phyloP scores from a whole-genome alignment of 2,329 filamentous ascomycete genomes.

The Trichoderma harzianum region DNA sequence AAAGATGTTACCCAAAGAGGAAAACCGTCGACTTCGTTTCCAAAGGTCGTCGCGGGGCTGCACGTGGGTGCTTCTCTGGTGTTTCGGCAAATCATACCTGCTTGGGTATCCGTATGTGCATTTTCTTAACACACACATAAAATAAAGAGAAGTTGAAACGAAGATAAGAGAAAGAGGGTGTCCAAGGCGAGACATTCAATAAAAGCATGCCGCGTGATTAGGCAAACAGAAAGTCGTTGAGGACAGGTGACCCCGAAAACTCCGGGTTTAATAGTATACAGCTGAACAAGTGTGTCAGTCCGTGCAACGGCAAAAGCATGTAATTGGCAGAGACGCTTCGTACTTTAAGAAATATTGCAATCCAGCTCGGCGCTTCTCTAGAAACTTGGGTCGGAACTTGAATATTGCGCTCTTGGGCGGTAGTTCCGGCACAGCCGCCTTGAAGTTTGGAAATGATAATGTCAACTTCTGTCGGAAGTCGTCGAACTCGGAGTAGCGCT shows the following conservation, averaged over 20 bases:
- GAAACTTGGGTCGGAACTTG: slow-evolving; percentile 78
- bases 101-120: not conserved
- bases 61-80: not conserved
- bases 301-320: not conserved
- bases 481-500: slow-evolving; percentile 92
- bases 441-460: slow-evolving; percentile 77
- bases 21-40: not conserved
- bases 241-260: slow-evolving; percentile 83
- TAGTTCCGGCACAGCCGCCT: slow-evolving; percentile 79
- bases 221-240: slow-evolving; percentile 85
- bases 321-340: slow-evolving; percentile 32
- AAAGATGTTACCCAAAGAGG: slow-evolving; percentile 2
- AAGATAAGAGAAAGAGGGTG: not conserved
- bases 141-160: not conserved
- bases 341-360: slow-evolving; percentile 93
- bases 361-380: slow-evolving; percentile 78
- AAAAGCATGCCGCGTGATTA: slow-evolving; percentile 30
- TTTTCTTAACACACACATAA: not conserved
- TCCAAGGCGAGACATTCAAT: not conserved
- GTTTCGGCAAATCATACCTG: not conserved
- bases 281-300: slow-evolving; percentile 42
- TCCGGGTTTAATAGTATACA: slow-evolving; percentile 91
- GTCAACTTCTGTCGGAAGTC: slow-evolving; percentile 71
- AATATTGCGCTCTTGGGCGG: slow-evolving; percentile 90
- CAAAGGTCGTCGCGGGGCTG: not conserved